Evolutionary conservation across 352 stramenopile species (phyloP), one percentile per base, ranked within the genome.

Genomic region (Globisporangium nagaii): DNA sequence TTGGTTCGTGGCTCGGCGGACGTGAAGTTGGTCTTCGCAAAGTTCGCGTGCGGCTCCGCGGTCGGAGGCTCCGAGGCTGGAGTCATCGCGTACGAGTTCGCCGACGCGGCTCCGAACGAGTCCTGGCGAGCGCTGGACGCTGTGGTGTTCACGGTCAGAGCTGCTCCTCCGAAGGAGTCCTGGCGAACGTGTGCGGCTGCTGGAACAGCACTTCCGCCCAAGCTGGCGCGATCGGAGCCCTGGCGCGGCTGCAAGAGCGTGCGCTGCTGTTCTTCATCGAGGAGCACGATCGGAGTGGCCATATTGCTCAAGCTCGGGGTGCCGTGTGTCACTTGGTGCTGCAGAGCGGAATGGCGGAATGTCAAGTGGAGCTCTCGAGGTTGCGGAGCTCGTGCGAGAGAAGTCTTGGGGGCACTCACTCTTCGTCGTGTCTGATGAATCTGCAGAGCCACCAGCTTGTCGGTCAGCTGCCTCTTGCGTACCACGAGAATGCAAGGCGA

Each of bases 211-310:
- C 31, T 32, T 41, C 41, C 48, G 3, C 12, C 35, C 41, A 65
- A 73, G 17, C 43, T 53, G 22, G 62, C 50, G 9, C 55, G 58
- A 1, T 11, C 6, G 1, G 19, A 42, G 7, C 53, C 47, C 24
- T 20, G 20, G 8, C 55, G 67, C 22, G 30, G 40, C 40, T 37
- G 35, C 35, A 20, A 13, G n/a, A 88, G 57, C 53, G 57, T 50
- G 22, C 64, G 73, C 65, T 83, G 70, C 68, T 84, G 70, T 25
- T 88, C 66, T 19, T 86, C 73, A 30, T 88, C 73, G 20, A 86
- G 63, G 12, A 86, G 49, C 22, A 84, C 42, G 54, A 88, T 51
- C 19, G 56, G 47, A 24, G 20, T 28, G 25, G 53, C 39, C 50
- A 42, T 34, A 28, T 28, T 27, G 17, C 9, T 32, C n/a, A n/a